Conservation (phyloP, 768 basidiomycete species). For the Lactarius sanguifluus region DNA sequence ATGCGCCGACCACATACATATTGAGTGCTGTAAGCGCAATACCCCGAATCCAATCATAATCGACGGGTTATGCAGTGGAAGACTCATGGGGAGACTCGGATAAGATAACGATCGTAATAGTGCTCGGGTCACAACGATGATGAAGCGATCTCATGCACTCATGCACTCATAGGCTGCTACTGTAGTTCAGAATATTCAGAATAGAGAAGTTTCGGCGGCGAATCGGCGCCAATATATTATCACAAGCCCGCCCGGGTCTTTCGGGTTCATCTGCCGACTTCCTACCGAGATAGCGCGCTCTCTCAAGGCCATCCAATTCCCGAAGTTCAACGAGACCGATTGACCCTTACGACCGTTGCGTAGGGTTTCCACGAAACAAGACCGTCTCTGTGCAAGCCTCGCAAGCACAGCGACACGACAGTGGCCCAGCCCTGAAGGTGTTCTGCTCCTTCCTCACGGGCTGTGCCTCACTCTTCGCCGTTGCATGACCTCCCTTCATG, state of each 20-base stretch:
- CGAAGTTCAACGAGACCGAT: not conserved
- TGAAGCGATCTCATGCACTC: too few relatives aligned
- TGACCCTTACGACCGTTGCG: not conserved
- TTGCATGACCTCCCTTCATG: constrained; percentile 83
- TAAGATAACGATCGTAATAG: too few relatives aligned
- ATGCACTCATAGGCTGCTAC: too few relatives aligned
- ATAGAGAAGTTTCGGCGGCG: too few relatives aligned
- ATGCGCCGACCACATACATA: not conserved
- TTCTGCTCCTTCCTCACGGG: constrained; percentile 10
- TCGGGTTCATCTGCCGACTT: not conserved
- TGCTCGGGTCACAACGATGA: too few relatives aligned
- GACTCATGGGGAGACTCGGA: too few relatives aligned
- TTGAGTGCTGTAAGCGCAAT: too few relatives aligned
- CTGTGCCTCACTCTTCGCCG: not conserved
- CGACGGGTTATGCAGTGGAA: too few relatives aligned
- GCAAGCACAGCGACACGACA: not conserved
- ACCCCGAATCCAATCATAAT: too few relatives aligned
- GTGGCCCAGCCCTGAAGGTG: constrained; percentile 4
- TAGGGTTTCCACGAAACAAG: not conserved
- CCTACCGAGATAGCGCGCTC: not conserved
- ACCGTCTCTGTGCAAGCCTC: constrained; percentile 5
- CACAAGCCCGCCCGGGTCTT: not conserved
- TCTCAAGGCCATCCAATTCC: not conserved
- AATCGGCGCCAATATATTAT: too few relatives aligned
- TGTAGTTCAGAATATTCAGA: too few relatives aligned